A percentile compares a stretch with the other conserved stretches of the same genome.
These are phyloP conservation scores for Cyberlindnera meyerae DNA, from an alignment of 805 yeast genomes.

Conservation along the genomic window DNA sequence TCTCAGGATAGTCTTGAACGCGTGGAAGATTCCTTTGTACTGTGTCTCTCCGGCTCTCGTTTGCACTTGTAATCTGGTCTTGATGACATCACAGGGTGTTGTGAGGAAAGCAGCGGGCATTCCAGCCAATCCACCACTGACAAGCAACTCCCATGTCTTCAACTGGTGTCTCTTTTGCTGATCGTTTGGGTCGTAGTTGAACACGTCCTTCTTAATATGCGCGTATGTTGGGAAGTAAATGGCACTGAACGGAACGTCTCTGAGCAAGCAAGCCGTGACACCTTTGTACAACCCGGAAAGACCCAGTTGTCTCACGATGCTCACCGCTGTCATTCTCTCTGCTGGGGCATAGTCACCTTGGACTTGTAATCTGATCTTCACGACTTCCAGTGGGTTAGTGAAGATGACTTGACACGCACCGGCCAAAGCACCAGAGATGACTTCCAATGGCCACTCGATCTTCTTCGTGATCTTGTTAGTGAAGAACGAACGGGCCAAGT, in stretches of 20 bases:
- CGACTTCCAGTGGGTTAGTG: constrained; percentile 94
- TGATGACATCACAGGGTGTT: constrained; percentile 95
- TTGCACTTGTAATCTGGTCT: constrained; percentile 89
- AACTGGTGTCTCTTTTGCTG: constrained; percentile 54
- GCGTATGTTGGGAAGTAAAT: constrained; percentile 97
- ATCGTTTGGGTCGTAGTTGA: constrained; percentile 72
- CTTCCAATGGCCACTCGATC: constrained; percentile 56
- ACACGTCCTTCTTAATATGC: constrained; percentile 76
- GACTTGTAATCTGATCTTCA: constrained; percentile 89
- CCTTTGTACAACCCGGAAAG: constrained; percentile 86
- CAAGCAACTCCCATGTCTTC: constrained; percentile 76
- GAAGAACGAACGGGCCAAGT: constrained; percentile 71
- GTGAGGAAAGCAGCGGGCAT: constrained; percentile 97
- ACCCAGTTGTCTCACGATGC: constrained; percentile 76
- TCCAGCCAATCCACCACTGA: constrained; percentile 93
- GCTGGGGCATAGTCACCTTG: constrained; percentile 64
- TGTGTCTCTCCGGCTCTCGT: constrained; percentile 70
- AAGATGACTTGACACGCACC: constrained; percentile 96
- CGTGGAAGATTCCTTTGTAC: constrained; percentile 74
- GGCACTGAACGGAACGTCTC: constrained; percentile 96
- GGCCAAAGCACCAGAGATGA: constrained; percentile 87
- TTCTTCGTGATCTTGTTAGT: constrained; percentile 46
- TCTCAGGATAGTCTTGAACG: constrained; percentile 62
- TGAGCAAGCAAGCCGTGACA: constrained; percentile 80
- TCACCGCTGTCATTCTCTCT: constrained; percentile 41